Base-by-base conservation (phyloP, 2,329 filamentous ascomycete genomes). In the Apiospora aurea region DNA sequence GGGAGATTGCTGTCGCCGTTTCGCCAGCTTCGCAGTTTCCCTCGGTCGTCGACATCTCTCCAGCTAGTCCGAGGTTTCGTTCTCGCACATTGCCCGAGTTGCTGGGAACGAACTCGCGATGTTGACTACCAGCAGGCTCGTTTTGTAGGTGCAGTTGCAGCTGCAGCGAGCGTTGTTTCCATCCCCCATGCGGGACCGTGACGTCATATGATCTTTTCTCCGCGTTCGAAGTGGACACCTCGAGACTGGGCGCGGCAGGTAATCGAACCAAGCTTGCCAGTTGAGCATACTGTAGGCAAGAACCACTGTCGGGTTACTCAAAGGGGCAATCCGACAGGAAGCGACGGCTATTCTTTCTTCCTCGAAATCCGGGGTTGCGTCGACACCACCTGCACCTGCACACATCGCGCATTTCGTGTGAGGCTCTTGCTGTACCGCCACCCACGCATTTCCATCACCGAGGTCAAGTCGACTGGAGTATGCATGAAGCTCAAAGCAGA, bases 181-280 rank as follows among this genome's bases (percentile, higher is more conserved):
- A n/a, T 6, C 26, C 49, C 10, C 26, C 16, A 61, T 38, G 53
- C 53, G 34, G 57, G 21, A 41, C 57, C 34, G 18, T 64, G 57
- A 64, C 57, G 57, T 64, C 57, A 64, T 41, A 16, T 10, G 18
- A 64, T 64, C 57, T 41, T 41, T 64, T 64, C 57, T 64, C 57
- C 34, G 57, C 57, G 57, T 34, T 41, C 29, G 11, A 18, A 64
- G 34, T 64, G 57, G 57, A 41, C 29, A 64, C 57, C 57, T 64
- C 18, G 57, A 41, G 29, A 3, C 53, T n/a, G 29, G 53, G 53
- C 1, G 6, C 18, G 57, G 57, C 57, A 64, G 57, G 41, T 64
- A 34, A 24, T 64, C 34, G 57, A 34, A n/a, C 41, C 14, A 41
- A n/a, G 53, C 7, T n/a, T 49, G n/a, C 21, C 24, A 61, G 13